Evolutionary conservation across 2,329 filamentous ascomycete genomes (phyloP).

Genomic region (Aspergillus sp.): DNA sequence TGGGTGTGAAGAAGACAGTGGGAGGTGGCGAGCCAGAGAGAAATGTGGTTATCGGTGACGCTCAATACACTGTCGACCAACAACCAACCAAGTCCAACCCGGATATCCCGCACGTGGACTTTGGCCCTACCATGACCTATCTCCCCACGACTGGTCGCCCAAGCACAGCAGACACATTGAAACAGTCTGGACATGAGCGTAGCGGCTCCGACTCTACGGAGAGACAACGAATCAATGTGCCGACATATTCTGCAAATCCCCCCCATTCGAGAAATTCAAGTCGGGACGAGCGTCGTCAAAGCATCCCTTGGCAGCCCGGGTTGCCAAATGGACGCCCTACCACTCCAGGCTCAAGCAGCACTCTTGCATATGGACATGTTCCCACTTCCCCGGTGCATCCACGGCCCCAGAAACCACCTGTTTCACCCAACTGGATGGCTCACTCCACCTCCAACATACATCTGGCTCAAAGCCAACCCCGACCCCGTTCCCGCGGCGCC

Average conservation of each 20-base stretch:
- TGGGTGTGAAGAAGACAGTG: slow-evolving; percentile 73
- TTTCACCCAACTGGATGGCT: slow-evolving; percentile 35
- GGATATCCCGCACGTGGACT: slow-evolving; percentile 69
- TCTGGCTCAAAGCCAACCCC: slow-evolving; percentile 21
- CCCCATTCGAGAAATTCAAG: slow-evolving; percentile 35
- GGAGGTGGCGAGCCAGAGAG: slow-evolving; percentile 44
- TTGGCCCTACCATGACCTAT: slow-evolving; percentile 75
- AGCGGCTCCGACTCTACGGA: slow-evolving; percentile 28
- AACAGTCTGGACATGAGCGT: slow-evolving; percentile 24
- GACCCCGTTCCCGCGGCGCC: slow-evolving; percentile 52
- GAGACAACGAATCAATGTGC: slow-evolving; percentile 17
- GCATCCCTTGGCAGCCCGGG: slow-evolving; percentile 72
- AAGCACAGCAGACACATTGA: slow-evolving; percentile 50
- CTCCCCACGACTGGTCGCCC: slow-evolving; percentile 49
- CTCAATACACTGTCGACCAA: slow-evolving; percentile 35
- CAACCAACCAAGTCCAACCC: slow-evolving; percentile 32
- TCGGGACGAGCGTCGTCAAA: slow-evolving; percentile 53
- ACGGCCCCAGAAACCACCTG: slow-evolving; percentile 19
- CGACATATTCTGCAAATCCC: slow-evolving; percentile 21
- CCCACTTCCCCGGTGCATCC: slow-evolving; percentile 44
- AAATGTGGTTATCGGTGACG: slow-evolving; percentile 42
- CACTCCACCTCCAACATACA: slow-evolving; percentile 28
- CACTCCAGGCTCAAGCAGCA: slow-evolving; percentile 54
- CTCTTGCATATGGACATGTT: slow-evolving; percentile 23
- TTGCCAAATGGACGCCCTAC: slow-evolving; percentile 45